Evolutionary conservation across 768 basidiomycete species (phyloP), one percentile per base, ranked within the genome.

Genomic region (Tylopilus intermedius): DNA sequence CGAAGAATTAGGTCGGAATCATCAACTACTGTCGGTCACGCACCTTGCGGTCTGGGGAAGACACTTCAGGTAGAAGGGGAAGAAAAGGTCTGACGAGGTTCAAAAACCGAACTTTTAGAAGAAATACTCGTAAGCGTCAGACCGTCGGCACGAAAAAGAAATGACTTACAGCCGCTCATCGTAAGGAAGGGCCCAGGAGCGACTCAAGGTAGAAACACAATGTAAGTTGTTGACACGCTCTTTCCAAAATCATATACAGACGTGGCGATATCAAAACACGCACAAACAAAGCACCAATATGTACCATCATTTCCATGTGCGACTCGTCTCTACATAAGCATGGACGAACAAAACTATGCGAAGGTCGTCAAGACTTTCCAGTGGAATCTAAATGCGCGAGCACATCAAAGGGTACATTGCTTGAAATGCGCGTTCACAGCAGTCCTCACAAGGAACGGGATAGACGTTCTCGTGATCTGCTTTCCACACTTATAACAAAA

Each of bases 41-140:
- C 64, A 93, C 94, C 78, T 96, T 97, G 71, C 93, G 88, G 77
- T 97, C 94, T 49, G 95, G 95, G 45, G 94, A 94, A 58, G 94
- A 92, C 53, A 98, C 94, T 75, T 99, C 95, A 46, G 95, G 95
- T 57, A 98, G 79, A 66, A 97, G 86, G 46, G 92, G 90, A 74
- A 97, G 83, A 79, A 99, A 97, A 53, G 95, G 95, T 72, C 94
- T 86, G 75, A 96, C 94, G 67, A 95, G 91, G 76, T 95, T 94
- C 66, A 97, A 79, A 76, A 96, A 95, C 75, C 94, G 90, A 75
- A 95, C 94, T 37, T 41, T 5, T 33, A 45, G 21, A n/a, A 10
- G 8, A 27, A 33, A 27, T 2, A 37, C 5, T 61, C 7, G 7
- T 7, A 5, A 62, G 47, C 11, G 47, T 32, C 1, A 24, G 48